phyloP scores from a whole-genome alignment of 371 early-diverging fungal genomes.

The Apophysomyces sp. region DNA sequence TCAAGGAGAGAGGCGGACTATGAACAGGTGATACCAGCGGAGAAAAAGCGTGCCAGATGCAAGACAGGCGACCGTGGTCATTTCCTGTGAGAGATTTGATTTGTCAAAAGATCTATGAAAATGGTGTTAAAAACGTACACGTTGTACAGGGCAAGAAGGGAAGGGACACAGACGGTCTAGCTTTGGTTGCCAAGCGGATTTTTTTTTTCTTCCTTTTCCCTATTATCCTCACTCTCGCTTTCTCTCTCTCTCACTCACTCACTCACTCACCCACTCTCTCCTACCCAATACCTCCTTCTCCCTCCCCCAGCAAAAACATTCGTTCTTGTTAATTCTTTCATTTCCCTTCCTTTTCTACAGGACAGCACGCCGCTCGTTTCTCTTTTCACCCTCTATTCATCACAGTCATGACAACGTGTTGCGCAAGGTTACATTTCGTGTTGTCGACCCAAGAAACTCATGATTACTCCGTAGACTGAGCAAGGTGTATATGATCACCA shows the following conservation, averaged over 20 bases:
- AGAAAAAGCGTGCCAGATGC: constrained; percentile 3
- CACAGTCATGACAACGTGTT: constrained; percentile 29
- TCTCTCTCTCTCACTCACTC: background rate
- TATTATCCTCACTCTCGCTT: background rate
- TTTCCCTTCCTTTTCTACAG: constrained; percentile 1
- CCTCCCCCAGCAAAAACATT: background rate
- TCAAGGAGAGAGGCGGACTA: constrained; percentile 1
- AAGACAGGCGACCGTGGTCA: constrained; percentile 1
- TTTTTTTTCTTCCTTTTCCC: constrained; percentile 3
- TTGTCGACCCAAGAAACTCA: background rate
- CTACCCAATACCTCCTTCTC: background rate
- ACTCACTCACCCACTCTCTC: constrained; percentile 1
- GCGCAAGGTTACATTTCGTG: constrained; percentile 24
- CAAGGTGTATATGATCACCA: constrained; percentile 43
- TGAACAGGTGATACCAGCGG: background rate
- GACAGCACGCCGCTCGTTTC: background rate
- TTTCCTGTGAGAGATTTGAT: background rate
- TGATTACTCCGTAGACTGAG: constrained; percentile 31
- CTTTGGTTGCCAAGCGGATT: background rate
- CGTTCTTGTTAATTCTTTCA: background rate
- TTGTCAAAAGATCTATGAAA: background rate
- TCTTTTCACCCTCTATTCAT: background rate
- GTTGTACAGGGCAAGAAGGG: background rate
- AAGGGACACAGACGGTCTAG: background rate
- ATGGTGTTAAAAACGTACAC: background rate